These are phyloP conservation scores for Pterocarpus santalinus DNA, from an alignment of 306 rosid species.

Conservation along the genomic window DNA sequence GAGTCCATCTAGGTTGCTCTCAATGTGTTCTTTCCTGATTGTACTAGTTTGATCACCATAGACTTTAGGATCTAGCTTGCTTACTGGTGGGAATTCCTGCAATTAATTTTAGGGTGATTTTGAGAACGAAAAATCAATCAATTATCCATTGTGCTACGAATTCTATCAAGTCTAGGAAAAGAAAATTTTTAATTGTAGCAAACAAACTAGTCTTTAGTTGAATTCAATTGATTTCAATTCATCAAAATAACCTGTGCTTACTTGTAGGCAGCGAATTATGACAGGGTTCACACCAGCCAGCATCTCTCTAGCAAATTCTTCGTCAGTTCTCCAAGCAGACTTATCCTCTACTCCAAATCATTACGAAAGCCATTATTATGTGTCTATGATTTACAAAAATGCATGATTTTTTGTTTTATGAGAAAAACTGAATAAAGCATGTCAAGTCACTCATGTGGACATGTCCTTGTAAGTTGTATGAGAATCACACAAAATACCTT, in stretches of 20 bases:
- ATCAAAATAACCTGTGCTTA: slow-evolving; percentile 48
- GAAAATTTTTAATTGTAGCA: background rate
- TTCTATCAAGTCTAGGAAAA: background rate
- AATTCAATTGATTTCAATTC: slow-evolving; percentile 5
- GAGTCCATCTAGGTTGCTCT: slow-evolving; percentile 65
- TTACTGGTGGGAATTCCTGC: slow-evolving; percentile 82
- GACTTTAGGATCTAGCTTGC: slow-evolving; percentile 63
- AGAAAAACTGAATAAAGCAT: background rate
- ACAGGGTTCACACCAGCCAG: slow-evolving; percentile 86
- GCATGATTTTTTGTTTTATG: background rate
- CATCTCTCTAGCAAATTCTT: slow-evolving; percentile 93
- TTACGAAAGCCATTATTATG: slow-evolving; percentile 36
- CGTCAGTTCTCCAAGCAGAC: slow-evolving; percentile 86
- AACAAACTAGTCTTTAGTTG: slow-evolving; percentile 5
- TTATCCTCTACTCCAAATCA: slow-evolving; percentile 67
- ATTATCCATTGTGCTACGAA: background rate
- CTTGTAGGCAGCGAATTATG: slow-evolving; percentile 66
- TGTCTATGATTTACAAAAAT: background rate
- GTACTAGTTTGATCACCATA: slow-evolving; percentile 81
- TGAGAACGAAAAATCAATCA: background rate
- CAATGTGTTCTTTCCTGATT: slow-evolving; percentile 62
- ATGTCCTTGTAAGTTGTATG: background rate
- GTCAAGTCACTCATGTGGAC: background rate
- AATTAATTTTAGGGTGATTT: slow-evolving; percentile 35
- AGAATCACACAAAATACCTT: slow-evolving; percentile 57